These are phyloP conservation scores for Magnusiomyces ingens DNA, from an alignment of 1,139 yeast species.

Conservation along the genomic window DNA sequence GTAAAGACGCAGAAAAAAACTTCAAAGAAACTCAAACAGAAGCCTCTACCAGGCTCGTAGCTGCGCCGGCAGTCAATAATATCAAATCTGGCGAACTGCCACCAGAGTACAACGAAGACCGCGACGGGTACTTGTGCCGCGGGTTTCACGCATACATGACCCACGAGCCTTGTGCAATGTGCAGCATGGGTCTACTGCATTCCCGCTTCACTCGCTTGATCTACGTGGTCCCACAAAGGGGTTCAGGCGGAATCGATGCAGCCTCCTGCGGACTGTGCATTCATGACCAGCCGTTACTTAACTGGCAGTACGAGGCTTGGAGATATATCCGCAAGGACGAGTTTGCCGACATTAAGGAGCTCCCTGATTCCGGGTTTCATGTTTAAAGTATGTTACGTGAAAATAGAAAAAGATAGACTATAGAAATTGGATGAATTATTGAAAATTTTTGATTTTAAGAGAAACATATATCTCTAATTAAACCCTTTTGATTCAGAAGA, in stretches of 20 bases:
- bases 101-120: slow-evolving; percentile 2
- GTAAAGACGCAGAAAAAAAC: slow-evolving; percentile 21
- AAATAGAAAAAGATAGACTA: neutral
- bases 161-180: slow-evolving; percentile 96
- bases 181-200: slow-evolving; percentile 92
- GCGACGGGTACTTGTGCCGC: slow-evolving; percentile 57
- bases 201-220: slow-evolving; percentile 70
- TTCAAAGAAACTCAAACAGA: neutral
- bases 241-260: slow-evolving; percentile 51
- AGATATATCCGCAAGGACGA: slow-evolving; percentile 44
- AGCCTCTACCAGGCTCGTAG: slow-evolving; percentile 1
- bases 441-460: too few species aligned
- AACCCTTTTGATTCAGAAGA: too few species aligned
- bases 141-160: slow-evolving; percentile 75
- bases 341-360: neutral
- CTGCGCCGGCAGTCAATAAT: neutral
- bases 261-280: slow-evolving; percentile 61
- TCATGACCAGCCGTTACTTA: slow-evolving; percentile 64
- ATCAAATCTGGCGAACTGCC: neutral
- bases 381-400: neutral
- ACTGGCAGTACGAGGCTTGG: slow-evolving; percentile 79
- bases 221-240: slow-evolving; percentile 44
- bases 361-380: neutral
- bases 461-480: too few species aligned
- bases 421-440: neutral